Base-by-base conservation (phyloP, 495 filamentous ascomycete genomes). In the Lindgomyces ingoldianus region DNA sequence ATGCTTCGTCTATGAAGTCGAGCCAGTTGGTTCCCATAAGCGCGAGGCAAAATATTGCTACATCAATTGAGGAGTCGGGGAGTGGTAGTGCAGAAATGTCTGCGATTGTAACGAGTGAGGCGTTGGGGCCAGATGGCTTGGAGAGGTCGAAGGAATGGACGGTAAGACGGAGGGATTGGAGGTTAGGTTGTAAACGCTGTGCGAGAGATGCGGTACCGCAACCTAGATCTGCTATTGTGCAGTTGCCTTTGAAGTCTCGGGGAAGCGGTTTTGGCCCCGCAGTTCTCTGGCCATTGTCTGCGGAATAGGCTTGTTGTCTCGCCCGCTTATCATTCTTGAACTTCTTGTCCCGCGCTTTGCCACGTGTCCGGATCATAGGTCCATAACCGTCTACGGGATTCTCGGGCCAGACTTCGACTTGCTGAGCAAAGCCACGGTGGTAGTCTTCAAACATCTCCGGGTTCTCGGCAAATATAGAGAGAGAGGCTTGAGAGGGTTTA, bases 1-100 rank as follows among this genome's bases (percentile, higher is more conserved):
- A 93, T n/a, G 93, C 91, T 76, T 98, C 94, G 70, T 96, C 93
- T 60, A 98, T 83, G 71, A 97, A 97, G 62, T 89, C 86, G 21
- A 96, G 81, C 91, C 94, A 98, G 77, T 98, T 98, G 16, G 94
- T 98, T 67, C 95, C 94, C 94, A 98, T 98, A 42, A 98, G 82
- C 58, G 93, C 93, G 22, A 98, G 81, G 76, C 94, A 98, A 79
- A 97, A 96, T 55, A 98, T 84, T 8, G 89, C 89, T 16, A 98
- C 81, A 72, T 98, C 91, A 22, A 91, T 87, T 39, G 80, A 83
- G 50, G 83, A 84, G 50, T 91, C 85, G 24, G 78, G 75, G 1
- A 96, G 72, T 0, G 91, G 91, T 1, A 98, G 80, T 58, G 89
- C 83, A 18, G 91, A 87, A 54, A 96, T 91, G 75, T 98, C 94